Percentiles rank a stretch among this genome's conserved stretches.
Conservation (phyloP, 108 stramenopile species). For the Cyclotella choctawhatcheeana region DNA sequence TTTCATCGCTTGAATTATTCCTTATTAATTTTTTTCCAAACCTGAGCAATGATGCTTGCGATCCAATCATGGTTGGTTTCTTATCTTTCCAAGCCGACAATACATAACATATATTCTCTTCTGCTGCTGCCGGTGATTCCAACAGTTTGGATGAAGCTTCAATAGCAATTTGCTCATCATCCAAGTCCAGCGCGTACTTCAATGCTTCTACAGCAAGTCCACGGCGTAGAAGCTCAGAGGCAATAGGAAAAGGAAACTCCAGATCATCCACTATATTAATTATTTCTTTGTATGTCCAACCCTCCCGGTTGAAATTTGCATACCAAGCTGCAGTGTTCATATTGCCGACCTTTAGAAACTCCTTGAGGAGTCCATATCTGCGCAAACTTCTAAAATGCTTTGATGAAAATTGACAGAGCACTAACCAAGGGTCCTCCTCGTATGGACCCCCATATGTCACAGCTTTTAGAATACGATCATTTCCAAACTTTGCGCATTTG, state of each 20-base stretch:
- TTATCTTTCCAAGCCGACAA: slow-evolving; percentile 7
- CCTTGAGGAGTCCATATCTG: slow-evolving; percentile 1
- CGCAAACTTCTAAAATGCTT: not conserved
- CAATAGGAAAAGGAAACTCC: slow-evolving; percentile 9
- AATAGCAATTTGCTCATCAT: not conserved
- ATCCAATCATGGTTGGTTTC: not conserved
- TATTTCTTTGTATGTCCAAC: slow-evolving; percentile 1
- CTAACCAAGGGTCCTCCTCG: not conserved
- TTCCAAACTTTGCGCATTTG: slow-evolving; percentile 8
- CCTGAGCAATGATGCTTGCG: not conserved
- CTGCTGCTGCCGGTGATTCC: slow-evolving; percentile 5
- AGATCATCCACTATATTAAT: slow-evolving; percentile 2
- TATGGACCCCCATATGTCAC: not conserved
- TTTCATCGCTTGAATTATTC: not conserved
- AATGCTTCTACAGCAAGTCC: slow-evolving; percentile 1
- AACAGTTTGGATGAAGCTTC: slow-evolving; percentile 3
- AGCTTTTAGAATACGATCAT: slow-evolving; percentile 9
- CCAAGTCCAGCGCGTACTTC: not conserved
- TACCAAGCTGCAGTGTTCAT: slow-evolving; percentile 6
- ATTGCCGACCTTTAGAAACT: not conserved
- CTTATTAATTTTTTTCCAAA: not conserved
- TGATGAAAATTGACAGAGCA: not conserved
- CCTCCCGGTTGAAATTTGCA: slow-evolving; percentile 5
- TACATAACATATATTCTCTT: not conserved
- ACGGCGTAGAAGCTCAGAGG: not conserved